Percentiles rank a stretch among this genome's conserved stretches.
Evolutionary conservation across 768 basidiomycete species (phyloP).

Genomic region (Trametes cingulata): DNA sequence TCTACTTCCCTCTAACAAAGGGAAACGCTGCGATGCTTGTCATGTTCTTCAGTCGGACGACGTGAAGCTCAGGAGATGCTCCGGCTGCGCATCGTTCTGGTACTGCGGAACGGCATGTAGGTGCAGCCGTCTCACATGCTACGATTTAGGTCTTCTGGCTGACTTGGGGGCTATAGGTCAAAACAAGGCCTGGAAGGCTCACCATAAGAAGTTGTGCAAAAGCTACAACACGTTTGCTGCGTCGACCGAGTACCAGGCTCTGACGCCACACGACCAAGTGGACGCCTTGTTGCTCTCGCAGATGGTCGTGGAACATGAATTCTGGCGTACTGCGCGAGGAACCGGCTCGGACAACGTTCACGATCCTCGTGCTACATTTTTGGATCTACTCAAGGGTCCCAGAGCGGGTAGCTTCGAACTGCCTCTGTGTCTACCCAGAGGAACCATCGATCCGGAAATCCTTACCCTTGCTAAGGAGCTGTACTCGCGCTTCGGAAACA

Average conservation of each 20-base stretch:
- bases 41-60: slow-evolving; percentile 38
- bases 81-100: slow-evolving; percentile 69
- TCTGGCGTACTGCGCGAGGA: not conserved
- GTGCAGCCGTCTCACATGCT: slow-evolving; percentile 21
- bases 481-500: slow-evolving; percentile 71
- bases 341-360: not conserved
- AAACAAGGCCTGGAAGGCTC: slow-evolving; percentile 59
- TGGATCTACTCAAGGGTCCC: slow-evolving; percentile 29
- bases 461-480: slow-evolving; percentile 31
- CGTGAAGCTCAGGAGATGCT: slow-evolving; percentile 52
- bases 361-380: slow-evolving; percentile 19
- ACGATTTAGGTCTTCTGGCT: slow-evolving; percentile 2
- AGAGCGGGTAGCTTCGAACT: not conserved
- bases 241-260: slow-evolving; percentile 47
- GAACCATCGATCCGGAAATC: not conserved
- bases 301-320: slow-evolving; percentile 40
- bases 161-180: slow-evolving; percentile 53
- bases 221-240: slow-evolving; percentile 46
- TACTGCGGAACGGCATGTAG: slow-evolving; percentile 71
- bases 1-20: slow-evolving; percentile 58
- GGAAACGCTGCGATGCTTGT: slow-evolving; percentile 68
- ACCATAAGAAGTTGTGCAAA: slow-evolving; percentile 75
- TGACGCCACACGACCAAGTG: slow-evolving; percentile 54
- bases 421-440: slow-evolving; percentile 19
- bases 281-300: slow-evolving; percentile 69